phyloP scores from a whole-genome alignment of 768 basidiomycete genomes.

The Phylloporus sp. region DNA sequence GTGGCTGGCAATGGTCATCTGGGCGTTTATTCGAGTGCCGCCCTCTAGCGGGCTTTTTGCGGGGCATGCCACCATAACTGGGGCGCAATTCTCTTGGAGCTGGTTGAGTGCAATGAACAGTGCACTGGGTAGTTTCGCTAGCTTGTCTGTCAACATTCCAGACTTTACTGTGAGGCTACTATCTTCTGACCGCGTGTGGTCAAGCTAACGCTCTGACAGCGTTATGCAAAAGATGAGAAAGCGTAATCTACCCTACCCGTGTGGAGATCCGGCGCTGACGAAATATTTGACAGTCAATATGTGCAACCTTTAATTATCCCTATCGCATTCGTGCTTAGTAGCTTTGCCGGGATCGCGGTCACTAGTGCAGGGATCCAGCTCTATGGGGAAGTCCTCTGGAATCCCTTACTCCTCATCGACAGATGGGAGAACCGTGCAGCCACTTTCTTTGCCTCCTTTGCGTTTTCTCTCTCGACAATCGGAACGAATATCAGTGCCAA shows the following conservation, averaged over 20 bases:
- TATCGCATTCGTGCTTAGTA: constrained; percentile 66
- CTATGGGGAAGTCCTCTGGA: constrained; percentile 47
- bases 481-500: constrained; percentile 55
- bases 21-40: constrained; percentile 70
- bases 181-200: neutral
- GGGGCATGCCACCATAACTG: constrained; percentile 41
- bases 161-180: constrained; percentile 60
- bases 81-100: constrained; percentile 61
- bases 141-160: constrained; percentile 73
- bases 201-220: constrained; percentile 30
- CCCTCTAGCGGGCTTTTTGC: constrained; percentile 54
- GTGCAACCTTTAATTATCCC: constrained; percentile 75
- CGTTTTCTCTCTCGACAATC: constrained; percentile 43
- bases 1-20: constrained; percentile 70
- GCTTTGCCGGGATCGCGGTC: constrained; percentile 77
- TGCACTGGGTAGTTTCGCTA: constrained; percentile 69
- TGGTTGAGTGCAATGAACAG: constrained; percentile 77
- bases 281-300: constrained; percentile 47
- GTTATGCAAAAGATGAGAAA: constrained; percentile 64
- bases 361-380: constrained; percentile 64
- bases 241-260: constrained; percentile 13
- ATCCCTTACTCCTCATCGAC: constrained; percentile 71
- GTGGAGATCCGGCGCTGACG: constrained; percentile 2
- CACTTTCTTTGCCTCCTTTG: constrained; percentile 76
- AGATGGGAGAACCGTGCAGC: constrained; percentile 82